A percentile compares a stretch with the other conserved stretches of the same genome.
Conservation (phyloP, 2,329 filamentous ascomycete species). For the Blastomyces emzantsi region DNA sequence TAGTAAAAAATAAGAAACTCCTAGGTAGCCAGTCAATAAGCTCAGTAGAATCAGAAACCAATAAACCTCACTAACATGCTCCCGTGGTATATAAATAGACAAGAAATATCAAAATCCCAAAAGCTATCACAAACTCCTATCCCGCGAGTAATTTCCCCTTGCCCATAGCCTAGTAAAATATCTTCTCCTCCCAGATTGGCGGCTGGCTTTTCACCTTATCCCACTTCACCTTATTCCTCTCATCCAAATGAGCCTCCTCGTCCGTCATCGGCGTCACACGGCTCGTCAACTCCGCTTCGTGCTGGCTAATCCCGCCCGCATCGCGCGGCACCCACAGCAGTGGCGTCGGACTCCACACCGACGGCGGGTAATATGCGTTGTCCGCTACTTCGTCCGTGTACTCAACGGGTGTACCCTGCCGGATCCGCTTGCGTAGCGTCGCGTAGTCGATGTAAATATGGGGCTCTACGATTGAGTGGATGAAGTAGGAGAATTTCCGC, state of each 20-base stretch:
- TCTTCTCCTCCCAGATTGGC: slow-evolving; percentile 48
- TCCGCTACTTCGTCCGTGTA: slow-evolving; percentile 55
- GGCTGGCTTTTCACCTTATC: slow-evolving; percentile 48
- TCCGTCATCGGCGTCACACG: slow-evolving; percentile 71
- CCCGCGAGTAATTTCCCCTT: neutral
- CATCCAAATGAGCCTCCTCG: slow-evolving; percentile 59
- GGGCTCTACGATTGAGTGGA: slow-evolving; percentile 56
- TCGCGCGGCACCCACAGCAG: slow-evolving; percentile 77
- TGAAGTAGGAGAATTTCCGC: slow-evolving; percentile 18
- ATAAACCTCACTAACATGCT: neutral
- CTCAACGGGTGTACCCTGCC: slow-evolving; percentile 46
- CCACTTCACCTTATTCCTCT: slow-evolving; percentile 59
- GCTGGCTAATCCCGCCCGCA: slow-evolving; percentile 59
- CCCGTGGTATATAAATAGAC: neutral
- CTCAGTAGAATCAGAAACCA: neutral
- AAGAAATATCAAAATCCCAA: neutral
- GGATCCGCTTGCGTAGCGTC: slow-evolving; percentile 60
- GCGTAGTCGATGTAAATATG: slow-evolving; percentile 67
- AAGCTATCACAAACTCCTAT: too few species aligned
- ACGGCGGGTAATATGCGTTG: slow-evolving; percentile 65
- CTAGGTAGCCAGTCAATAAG: neutral
- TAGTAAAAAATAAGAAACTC: neutral
- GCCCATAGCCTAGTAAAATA: slow-evolving; percentile 37
- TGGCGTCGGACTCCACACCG: slow-evolving; percentile 53
- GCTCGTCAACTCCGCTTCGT: slow-evolving; percentile 65